Percentiles rank a stretch among this genome's conserved stretches.
phyloP scores from a whole-genome alignment of 805 yeast genomes.

The Ogataea populi-albae region DNA sequence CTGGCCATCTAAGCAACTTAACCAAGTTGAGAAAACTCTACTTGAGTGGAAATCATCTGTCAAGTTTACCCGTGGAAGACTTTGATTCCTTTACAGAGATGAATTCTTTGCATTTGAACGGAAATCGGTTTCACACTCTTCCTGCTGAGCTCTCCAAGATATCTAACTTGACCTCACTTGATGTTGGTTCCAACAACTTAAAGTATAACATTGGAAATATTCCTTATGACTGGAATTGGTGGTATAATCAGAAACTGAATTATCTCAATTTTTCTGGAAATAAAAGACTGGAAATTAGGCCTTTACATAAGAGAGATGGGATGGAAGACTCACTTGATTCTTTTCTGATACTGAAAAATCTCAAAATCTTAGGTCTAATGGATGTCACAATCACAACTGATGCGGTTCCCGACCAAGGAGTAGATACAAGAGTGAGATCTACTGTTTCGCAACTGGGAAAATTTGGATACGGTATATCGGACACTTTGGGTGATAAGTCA shows the following conservation, averaged over 20 bases:
- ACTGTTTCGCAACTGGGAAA: conserved; percentile 76
- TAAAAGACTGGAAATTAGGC: conserved; percentile 84
- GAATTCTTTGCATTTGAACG: conserved; percentile 66
- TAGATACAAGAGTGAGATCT: conserved; percentile 82
- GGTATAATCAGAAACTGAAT: conserved; percentile 68
- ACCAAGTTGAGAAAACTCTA: conserved; percentile 59
- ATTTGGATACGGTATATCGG: conserved; percentile 89
- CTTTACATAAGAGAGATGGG: conserved; percentile 54
- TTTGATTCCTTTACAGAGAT: conserved; percentile 60
- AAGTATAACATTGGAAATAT: conserved; percentile 91
- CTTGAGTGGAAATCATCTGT: conserved; percentile 78
- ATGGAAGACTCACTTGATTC: conserved; percentile 67
- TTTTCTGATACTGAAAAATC: conserved; percentile 55
- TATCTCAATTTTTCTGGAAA: conserved; percentile 92
- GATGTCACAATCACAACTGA: conserved; percentile 92
- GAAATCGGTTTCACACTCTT: conserved; percentile 78
- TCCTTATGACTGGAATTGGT: conserved; percentile 99
- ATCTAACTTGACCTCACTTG: conserved; percentile 62
- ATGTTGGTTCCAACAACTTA: conserved; percentile 86
- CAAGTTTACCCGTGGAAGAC: conserved; percentile 83
- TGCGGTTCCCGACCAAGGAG: conserved; percentile 82
- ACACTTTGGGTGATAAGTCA: conserved; percentile 67
- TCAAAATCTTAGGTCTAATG: conserved; percentile 80
- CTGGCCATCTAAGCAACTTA: conserved; percentile 61
- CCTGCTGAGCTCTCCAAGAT: conserved; percentile 86